Evolutionary conservation across 2,329 filamentous ascomycete genomes (phyloP), one percentile per base, ranked within the genome.

Genomic region (Claviceps spartinae): DNA sequence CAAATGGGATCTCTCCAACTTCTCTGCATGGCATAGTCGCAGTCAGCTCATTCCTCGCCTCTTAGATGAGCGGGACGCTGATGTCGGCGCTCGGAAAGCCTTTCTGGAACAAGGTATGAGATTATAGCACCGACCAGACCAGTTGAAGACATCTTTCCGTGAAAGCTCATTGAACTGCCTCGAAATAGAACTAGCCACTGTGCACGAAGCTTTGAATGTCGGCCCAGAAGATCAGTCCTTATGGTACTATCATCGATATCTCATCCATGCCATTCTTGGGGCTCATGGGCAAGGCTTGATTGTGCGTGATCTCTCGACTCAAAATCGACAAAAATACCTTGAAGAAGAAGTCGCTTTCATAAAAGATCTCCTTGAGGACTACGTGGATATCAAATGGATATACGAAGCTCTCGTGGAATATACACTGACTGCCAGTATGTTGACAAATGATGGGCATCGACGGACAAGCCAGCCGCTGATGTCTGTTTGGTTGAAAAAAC

Each of bases 241-340:
- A 5, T 98, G 93, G 90, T 95, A 94, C 67, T 97, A 98, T 63
- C 89, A 97, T 65, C 86, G 93, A 60, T 95, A 85, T 62, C 72
- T 96, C 53, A 81, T 96, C 70, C 78, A 82, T 54, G 85, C 83
- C 62, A 72, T 86, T 59, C 71, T 76, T 50, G 74, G 72, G 60
- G 70, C 68, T 48, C 70, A 47, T 26, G 45, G 49, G 7, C 20
- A 49, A 4, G 53, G 53, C 13, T 30, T 37, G 13, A 50, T 54
- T 6, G 47, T 52, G 16, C 42, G 43, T 9, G 5, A 64, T 14
- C 69, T 95, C 34, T 75, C 75, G 1, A 64, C 71, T 5, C 68
- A 76, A 8, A 79, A 91, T 52, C 80, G 85, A 47, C 64, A 79
- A 37, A 66, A 72, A 3, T 89, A 90, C 60, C 69, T 95, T 8